phyloP scores from a whole-genome alignment of 2,329 filamentous ascomycete genomes.

The Epicoccum sorghinum region DNA sequence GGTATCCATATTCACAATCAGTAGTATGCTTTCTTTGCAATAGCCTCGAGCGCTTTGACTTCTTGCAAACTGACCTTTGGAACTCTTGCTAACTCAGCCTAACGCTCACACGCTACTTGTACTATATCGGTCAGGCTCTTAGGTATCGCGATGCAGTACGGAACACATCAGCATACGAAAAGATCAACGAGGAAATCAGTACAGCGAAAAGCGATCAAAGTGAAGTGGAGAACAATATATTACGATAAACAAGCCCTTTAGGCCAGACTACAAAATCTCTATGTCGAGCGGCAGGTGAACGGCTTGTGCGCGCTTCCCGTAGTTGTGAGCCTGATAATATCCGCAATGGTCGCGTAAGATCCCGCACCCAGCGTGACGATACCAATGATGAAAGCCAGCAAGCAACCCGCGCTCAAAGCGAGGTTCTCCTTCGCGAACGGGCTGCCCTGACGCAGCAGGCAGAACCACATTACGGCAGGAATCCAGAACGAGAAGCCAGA shows the following conservation, averaged over 20 bases:
- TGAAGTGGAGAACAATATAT: constrained; percentile 5
- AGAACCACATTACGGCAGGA: constrained; percentile 20
- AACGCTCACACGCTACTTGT: too few species aligned
- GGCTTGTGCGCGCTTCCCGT: constrained; percentile 19
- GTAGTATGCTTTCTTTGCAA: too few species aligned
- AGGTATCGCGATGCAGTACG: too few species aligned
- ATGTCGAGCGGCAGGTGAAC: constrained; percentile 17
- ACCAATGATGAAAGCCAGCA: constrained; percentile 16
- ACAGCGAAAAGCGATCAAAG: not conserved
- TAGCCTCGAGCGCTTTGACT: too few species aligned
- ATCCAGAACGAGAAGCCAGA: constrained; percentile 22
- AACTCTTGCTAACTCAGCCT: too few species aligned
- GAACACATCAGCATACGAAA: not conserved
- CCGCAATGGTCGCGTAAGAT: constrained; percentile 19
- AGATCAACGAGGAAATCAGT: not conserved
- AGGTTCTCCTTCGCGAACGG: constrained; percentile 17
- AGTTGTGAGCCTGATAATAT: constrained; percentile 16
- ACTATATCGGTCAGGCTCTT: too few species aligned
- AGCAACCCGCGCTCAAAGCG: constrained; percentile 10
- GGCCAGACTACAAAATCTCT: not conserved
- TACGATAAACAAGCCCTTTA: not conserved
- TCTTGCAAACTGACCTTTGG: too few species aligned
- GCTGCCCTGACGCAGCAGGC: constrained; percentile 13
- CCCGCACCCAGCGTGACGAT: constrained; percentile 18
- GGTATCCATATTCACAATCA: too few species aligned